phyloP scores from a whole-genome alignment of 257 asterid species.

The Voacanga thouarsii region DNA sequence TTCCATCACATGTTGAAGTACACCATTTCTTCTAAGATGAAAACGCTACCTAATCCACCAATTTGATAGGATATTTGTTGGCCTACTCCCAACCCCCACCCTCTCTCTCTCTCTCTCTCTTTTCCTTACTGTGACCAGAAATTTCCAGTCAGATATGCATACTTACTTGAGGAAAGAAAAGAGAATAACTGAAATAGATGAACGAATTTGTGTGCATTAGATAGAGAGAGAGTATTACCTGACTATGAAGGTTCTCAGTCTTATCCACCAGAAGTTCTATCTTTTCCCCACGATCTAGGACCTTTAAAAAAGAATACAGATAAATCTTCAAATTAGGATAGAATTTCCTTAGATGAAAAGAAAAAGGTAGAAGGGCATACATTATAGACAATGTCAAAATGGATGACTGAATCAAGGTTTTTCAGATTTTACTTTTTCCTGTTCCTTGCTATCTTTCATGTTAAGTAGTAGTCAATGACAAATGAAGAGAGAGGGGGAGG shows the following conservation, averaged over 20 bases:
- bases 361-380: neutral
- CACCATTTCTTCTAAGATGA: neutral
- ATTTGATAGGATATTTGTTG: neutral
- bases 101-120: too few relatives aligned
- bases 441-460: neutral
- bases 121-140: neutral
- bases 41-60: neutral
- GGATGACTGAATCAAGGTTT: neutral
- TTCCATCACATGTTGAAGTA: neutral
- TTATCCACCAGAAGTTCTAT: conserved; percentile 90
- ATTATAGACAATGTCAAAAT: neutral
- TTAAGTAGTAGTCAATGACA: neutral
- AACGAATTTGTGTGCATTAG: neutral
- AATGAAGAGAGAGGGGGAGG: neutral
- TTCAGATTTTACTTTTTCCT: neutral
- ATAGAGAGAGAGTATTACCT: conserved; percentile 31
- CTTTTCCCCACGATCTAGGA: conserved; percentile 92
- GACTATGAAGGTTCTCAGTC: conserved; percentile 84
- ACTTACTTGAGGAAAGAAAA: neutral
- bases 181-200: neutral
- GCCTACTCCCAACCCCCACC: neutral
- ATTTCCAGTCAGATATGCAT: neutral
- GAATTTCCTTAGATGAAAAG: neutral
- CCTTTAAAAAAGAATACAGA: conserved; percentile 37
- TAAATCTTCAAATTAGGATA: neutral